Percentiles rank a stretch among this genome's conserved stretches.
Evolutionary conservation across 2,329 filamentous ascomycete species (phyloP).

Genomic region (Cladosporium velox): DNA sequence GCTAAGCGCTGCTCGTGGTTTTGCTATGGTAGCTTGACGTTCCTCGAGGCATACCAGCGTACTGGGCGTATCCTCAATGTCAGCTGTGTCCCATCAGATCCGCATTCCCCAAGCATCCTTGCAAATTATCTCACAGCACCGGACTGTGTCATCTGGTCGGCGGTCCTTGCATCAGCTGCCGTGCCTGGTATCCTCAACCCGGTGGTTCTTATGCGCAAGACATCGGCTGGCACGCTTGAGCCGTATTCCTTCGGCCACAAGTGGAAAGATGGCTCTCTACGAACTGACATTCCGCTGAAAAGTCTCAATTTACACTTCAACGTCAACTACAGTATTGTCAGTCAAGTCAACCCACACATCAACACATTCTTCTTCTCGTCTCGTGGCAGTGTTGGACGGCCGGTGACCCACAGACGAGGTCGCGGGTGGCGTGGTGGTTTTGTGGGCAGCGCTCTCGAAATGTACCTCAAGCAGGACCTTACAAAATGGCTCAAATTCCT

Average conservation of each 20-base stretch:
- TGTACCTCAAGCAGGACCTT: slow-evolving; percentile 93
- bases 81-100: slow-evolving; percentile 91
- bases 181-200: slow-evolving; percentile 96
- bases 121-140: slow-evolving; percentile 94
- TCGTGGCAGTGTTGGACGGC: slow-evolving; percentile 84
- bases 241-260: slow-evolving; percentile 98
- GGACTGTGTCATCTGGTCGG: slow-evolving; percentile 98
- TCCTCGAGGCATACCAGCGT: slow-evolving; percentile 88
- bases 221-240: slow-evolving; percentile 69
- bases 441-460: slow-evolving; percentile 85
- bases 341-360: slow-evolving; percentile 91
- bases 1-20: slow-evolving; percentile 85
- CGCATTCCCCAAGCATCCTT: slow-evolving; percentile 86
- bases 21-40: slow-evolving; percentile 86
- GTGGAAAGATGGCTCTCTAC: slow-evolving; percentile 95
- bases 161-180: slow-evolving; percentile 89
- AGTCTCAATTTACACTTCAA: slow-evolving; percentile 96
- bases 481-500: slow-evolving; percentile 98
- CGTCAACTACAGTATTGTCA: slow-evolving; percentile 93
- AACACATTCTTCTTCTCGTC: slow-evolving; percentile 99
- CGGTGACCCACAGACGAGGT: slow-evolving; percentile 89
- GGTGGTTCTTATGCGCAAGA: slow-evolving; percentile 89
- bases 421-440: slow-evolving; percentile 96
- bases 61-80: slow-evolving; percentile 95
- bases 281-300: slow-evolving; percentile 94